Evolutionary conservation across 2,329 filamentous ascomycete genomes (phyloP), one percentile per base, ranked within the genome.

Genomic region (Diaporthe sp.): DNA sequence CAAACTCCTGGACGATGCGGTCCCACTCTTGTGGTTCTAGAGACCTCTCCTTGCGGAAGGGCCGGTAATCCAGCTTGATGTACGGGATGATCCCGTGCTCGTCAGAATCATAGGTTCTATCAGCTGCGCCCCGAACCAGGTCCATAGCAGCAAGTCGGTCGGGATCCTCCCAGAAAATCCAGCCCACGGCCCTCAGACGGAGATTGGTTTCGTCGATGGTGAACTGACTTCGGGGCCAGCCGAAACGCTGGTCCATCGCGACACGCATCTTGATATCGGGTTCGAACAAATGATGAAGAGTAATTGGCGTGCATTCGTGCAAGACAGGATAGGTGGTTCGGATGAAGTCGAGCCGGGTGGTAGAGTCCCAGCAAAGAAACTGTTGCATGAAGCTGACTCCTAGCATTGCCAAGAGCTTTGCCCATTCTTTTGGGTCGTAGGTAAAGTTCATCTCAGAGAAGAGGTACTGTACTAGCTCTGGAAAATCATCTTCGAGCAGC

Each of bases 391-490:
- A n/a, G 19, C 39, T 17, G 19, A 47, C 4, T 10, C 59, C 59
- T 6, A 65, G 59, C 27, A 27, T 17, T 10, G 59, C 19, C 39
- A 65, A 32, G 13, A 12, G 22, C 7, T 0, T 12, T 3, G 25
- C 0, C 58, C 37, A 44, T 1, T 0, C 0, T 0, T 44, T 30
- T 19, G 15, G 1, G 0, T 6, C 0, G 17, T 32, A 12, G 12
- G 10, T 1, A 44, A n/a, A 5, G n/a, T 2, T 3, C 10, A 25
- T 50, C 9, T 9, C 3, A 3, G 44, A 10, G 17, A 35, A 27
- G 25, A 63, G 56, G 56, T 32, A 22, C 0, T 30, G 9, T 13
- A 61, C 13, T 12, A 6, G 12, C 0, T 12, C 2, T 10, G 19
- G 22, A 10, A n/a, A 37, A 1, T 15, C 10, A 9, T 17, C 2